These are phyloP conservation scores for Clonostachys rhizophaga DNA, from an alignment of 2,329 filamentous ascomycete genomes.

Conservation along the genomic window DNA sequence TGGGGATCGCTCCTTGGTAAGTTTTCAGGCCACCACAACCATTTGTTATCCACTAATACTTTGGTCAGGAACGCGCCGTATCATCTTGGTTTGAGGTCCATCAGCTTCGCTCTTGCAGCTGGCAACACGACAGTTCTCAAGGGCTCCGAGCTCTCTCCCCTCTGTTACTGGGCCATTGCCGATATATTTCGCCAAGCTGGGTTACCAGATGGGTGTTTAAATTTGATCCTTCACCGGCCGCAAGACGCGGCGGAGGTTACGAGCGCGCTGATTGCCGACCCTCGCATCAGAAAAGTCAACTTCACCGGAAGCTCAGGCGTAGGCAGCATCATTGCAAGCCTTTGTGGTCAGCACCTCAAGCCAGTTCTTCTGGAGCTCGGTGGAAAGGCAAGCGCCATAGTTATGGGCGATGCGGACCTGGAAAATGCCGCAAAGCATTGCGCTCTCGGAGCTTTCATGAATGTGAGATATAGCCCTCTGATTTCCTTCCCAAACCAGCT, in stretches of 20 bases:
- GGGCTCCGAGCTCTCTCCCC: constrained; percentile 63
- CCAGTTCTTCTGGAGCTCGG: constrained; percentile 78
- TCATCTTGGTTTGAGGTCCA: constrained; percentile 46
- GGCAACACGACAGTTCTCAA: constrained; percentile 78
- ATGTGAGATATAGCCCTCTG: constrained; percentile 28
- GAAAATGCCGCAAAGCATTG: constrained; percentile 65
- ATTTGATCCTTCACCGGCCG: constrained; percentile 63
- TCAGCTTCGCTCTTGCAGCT: constrained; percentile 64
- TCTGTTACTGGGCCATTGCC: constrained; percentile 57
- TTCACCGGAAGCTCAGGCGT: constrained; percentile 78
- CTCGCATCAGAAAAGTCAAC: constrained; percentile 72
- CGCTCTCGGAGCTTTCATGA: constrained; percentile 65
- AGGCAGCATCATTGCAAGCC: constrained; percentile 65
- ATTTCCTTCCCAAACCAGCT: no score
- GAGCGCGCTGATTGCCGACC: constrained; percentile 60
- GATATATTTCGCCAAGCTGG: constrained; percentile 68
- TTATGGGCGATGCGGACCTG: constrained; percentile 76
- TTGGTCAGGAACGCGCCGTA: constrained; percentile 49
- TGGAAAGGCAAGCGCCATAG: constrained; percentile 74
- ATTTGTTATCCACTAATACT: background rate
- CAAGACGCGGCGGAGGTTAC: constrained; percentile 66
- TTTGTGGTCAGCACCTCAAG: constrained; percentile 71
- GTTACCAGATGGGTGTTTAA: constrained; percentile 69
- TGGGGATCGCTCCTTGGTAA: constrained; percentile 79
- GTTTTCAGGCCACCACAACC: constrained; percentile 8